Evolutionary conservation across 2,329 filamentous ascomycete species (phyloP).

Genomic region (Tolypocladium paradoxum): DNA sequence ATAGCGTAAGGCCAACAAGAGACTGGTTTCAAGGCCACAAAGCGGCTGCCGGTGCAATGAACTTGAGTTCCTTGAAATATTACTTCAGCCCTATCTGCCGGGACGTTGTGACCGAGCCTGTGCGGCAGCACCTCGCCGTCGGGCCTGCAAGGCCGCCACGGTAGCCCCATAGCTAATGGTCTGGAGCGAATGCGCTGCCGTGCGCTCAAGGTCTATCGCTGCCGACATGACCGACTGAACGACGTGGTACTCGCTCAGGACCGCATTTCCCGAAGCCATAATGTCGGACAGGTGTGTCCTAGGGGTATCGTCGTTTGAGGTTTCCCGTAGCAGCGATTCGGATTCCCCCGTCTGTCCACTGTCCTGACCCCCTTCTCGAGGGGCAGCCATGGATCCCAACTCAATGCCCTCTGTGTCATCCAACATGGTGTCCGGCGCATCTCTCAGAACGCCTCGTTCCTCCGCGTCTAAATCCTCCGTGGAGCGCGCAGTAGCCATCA

Average conservation of each 20-base stretch:
- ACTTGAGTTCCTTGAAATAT: too few relatives aligned
- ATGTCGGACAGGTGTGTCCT: conserved; percentile 33
- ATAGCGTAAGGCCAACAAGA: conserved; percentile 40
- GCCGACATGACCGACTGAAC: conserved; percentile 37
- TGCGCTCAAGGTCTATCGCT: conserved; percentile 33
- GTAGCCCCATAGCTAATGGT: conserved; percentile 44
- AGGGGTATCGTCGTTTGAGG: conserved; percentile 15
- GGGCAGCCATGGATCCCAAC: conserved; percentile 23
- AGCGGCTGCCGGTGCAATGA: not conserved
- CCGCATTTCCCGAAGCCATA: conserved; percentile 43
- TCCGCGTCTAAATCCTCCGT: conserved; percentile 45
- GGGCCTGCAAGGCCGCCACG: conserved; percentile 38
- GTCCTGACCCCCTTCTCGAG: conserved; percentile 12
- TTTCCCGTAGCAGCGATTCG: conserved; percentile 15
- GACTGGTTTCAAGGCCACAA: not conserved
- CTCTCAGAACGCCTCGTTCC: conserved; percentile 39
- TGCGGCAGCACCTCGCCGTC: conserved; percentile 25
- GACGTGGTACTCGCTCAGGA: conserved; percentile 43
- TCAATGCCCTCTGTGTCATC: conserved; percentile 34
- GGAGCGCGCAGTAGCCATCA: conserved; percentile 16
- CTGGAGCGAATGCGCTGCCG: conserved; percentile 40
- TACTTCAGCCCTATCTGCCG: conserved; percentile 7
- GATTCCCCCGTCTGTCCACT: conserved; percentile 16
- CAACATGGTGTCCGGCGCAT: conserved; percentile 21
- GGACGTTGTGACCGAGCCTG: conserved; percentile 6